Evolutionary conservation across 163 green algal species (phyloP).

Genomic region (Scenedesmus sp.): DNA sequence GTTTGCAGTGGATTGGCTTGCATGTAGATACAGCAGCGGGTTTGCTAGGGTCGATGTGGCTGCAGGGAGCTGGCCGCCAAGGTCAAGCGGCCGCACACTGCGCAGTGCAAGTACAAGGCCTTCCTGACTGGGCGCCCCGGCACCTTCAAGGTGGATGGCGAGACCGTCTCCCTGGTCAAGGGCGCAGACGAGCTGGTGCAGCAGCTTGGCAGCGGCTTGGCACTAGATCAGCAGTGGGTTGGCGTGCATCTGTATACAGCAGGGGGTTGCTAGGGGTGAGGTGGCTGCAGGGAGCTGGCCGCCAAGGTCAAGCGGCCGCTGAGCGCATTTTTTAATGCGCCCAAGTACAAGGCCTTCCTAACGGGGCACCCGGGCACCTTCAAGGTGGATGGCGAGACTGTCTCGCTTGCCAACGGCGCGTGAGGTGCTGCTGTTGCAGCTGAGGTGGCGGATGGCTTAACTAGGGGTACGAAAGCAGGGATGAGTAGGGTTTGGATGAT

Average conservation of each 20-base stretch:
- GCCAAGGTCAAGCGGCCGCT: too few relatives aligned
- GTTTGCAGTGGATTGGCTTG: neutral
- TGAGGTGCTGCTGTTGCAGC: neutral
- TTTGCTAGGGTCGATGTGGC: neutral
- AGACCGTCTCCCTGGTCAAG: neutral
- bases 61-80: neutral
- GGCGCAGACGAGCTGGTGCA: neutral
- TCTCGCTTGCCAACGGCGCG: neutral
- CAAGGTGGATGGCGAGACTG: neutral
- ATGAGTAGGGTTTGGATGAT: too few relatives aligned
- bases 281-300: too few relatives aligned
- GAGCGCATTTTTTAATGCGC: too few relatives aligned
- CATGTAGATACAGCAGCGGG: neutral
- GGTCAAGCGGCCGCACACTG: slow-evolving; percentile 12
- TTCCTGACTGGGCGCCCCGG: slow-evolving; percentile 28
- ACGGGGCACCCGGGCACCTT: slow-evolving; percentile 12
- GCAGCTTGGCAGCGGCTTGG: neutral
- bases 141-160: slow-evolving; percentile 25
- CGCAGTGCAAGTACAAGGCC: too few relatives aligned
- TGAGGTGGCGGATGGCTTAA: neutral
- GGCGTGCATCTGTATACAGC: neutral
- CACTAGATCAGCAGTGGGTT: too few relatives aligned
- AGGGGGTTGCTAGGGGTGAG: neutral
- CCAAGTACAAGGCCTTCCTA: neutral
- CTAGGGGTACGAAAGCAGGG: neutral